Conservation (phyloP, 768 basidiomycete species). For the Rhodotorula babjevae region DNA sequence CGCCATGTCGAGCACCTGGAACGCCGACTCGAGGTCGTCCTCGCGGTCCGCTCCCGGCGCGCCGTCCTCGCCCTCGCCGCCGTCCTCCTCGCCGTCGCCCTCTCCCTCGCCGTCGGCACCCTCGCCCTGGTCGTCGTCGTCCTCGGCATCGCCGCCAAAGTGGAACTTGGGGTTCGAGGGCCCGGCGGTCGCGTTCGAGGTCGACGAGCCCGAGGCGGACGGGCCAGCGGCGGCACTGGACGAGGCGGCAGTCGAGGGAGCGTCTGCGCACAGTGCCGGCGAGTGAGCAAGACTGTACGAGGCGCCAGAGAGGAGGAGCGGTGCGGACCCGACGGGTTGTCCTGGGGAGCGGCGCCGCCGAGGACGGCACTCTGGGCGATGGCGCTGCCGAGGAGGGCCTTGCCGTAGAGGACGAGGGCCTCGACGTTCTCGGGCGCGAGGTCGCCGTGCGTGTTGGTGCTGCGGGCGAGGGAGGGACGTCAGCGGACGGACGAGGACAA, state of each 20-base stretch:
- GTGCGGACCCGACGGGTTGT: not conserved
- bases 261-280: not conserved
- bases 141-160: conserved; percentile 75
- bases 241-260: not conserved
- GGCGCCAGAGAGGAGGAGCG: too few species aligned
- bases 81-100: conserved; percentile 58
- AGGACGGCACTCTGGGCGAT: conserved; percentile 80
- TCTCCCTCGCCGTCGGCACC: conserved; percentile 56
- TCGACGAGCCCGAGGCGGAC: not conserved
- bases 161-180: conserved; percentile 60
- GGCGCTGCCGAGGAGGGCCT: conserved; percentile 86
- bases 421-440: conserved; percentile 79
- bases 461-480: conserved; percentile 43
- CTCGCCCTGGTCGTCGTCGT: conserved; percentile 45
- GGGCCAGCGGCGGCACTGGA: not conserved
- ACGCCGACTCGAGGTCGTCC: conserved; percentile 96
- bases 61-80: conserved; percentile 59
- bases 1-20: conserved; percentile 95
- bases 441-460: conserved; percentile 70
- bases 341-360: conserved; percentile 68
- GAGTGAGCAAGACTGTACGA: not conserved
- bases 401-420: conserved; percentile 83
- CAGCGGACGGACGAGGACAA: not conserved
- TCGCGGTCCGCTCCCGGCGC: conserved; percentile 56
- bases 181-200: conserved; percentile 8